A percentile compares a stretch with the other conserved stretches of the same genome.
Evolutionary conservation across 2,329 filamentous ascomycete genomes (phyloP).

Genomic region (Teratosphaeria pseudoeucalypti): DNA sequence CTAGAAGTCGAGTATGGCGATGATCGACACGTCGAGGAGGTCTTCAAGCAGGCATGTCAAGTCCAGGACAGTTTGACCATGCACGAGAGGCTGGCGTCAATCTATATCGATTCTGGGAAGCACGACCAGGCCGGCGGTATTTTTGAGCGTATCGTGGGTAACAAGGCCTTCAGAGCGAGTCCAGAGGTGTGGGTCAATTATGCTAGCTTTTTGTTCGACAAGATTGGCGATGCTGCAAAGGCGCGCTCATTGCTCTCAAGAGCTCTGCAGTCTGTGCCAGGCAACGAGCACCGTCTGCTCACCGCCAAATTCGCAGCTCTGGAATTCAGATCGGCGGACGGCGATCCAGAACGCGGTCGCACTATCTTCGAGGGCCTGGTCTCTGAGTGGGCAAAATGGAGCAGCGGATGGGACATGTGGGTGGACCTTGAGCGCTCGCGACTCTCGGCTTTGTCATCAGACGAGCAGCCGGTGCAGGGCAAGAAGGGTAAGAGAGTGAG

Average conservation of each 20-base stretch:
- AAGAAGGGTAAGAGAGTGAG: conserved; percentile 33
- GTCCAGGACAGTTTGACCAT: conserved; percentile 89
- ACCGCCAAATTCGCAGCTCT: conserved; percentile 83
- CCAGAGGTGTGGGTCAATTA: conserved; percentile 89
- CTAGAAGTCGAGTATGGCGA: conserved; percentile 75
- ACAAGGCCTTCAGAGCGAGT: conserved; percentile 65
- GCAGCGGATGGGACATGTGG: conserved; percentile 87
- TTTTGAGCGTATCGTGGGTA: conserved; percentile 79
- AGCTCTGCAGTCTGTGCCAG: conserved; percentile 71
- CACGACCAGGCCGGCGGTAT: conserved; percentile 75
- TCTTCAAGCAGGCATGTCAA: conserved; percentile 86
- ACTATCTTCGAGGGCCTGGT: conserved; percentile 90
- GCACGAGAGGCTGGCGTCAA: conserved; percentile 79
- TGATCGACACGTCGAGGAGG: conserved; percentile 69
- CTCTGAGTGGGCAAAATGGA: conserved; percentile 73
- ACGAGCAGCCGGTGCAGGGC: conserved; percentile 3
- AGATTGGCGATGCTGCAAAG: conserved; percentile 56
- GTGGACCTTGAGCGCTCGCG: conserved; percentile 60
- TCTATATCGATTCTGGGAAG: conserved; percentile 88
- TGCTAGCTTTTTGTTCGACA: conserved; percentile 80
- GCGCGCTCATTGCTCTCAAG: conserved; percentile 70
- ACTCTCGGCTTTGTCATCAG: conserved; percentile 20
- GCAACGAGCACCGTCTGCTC: conserved; percentile 58
- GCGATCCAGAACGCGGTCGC: conserved; percentile 79
- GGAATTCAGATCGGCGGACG: conserved; percentile 75